Evolutionary conservation across 257 asterid species (phyloP).

Genomic region (Ophiorrhiza pumila): DNA sequence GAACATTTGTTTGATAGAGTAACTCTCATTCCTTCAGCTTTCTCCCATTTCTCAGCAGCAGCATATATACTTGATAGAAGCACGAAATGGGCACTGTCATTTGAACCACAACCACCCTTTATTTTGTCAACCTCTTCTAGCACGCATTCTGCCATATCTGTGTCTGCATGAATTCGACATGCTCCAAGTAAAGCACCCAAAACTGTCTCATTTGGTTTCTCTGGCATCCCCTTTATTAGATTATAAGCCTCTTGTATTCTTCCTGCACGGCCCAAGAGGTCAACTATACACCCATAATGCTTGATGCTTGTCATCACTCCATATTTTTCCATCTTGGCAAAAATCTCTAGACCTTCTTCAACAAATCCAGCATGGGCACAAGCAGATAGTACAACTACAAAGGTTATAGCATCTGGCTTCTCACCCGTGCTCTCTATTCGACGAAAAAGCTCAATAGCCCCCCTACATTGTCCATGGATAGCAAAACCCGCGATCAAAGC

Average conservation of each 20-base stretch:
- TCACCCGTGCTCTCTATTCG: slow-evolving; percentile 51
- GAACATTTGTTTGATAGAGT: slow-evolving; percentile 41
- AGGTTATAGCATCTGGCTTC: slow-evolving; percentile 55
- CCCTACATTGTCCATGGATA: slow-evolving; percentile 51
- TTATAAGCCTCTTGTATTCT: slow-evolving; percentile 57
- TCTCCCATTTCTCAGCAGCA: slow-evolving; percentile 75
- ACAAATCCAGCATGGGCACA: slow-evolving; percentile 80
- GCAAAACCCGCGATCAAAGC: slow-evolving; percentile 62
- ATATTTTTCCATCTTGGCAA: slow-evolving; percentile 51
- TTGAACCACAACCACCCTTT: slow-evolving; percentile 18
- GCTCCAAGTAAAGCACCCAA: slow-evolving; percentile 79
- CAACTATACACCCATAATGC: slow-evolving; percentile 78
- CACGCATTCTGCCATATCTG: slow-evolving; percentile 38
- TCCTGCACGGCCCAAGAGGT: slow-evolving; percentile 76
- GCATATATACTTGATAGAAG: slow-evolving; percentile 64
- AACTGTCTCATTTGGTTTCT: slow-evolving; percentile 53
- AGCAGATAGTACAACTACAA: slow-evolving; percentile 65
- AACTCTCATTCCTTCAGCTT: slow-evolving; percentile 54
- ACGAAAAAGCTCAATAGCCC: slow-evolving; percentile 47
- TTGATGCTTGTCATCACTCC: slow-evolving; percentile 50
- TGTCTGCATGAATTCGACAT: slow-evolving; percentile 51
- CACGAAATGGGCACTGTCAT: slow-evolving; percentile 43
- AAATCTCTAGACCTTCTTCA: slow-evolving; percentile 59
- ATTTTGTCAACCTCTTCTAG: slow-evolving; percentile 35
- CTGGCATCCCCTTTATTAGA: slow-evolving; percentile 56